A percentile compares a stretch with the other conserved stretches of the same genome.
These are phyloP conservation scores for Thelonectria olida DNA, from an alignment of 2,329 filamentous ascomycete genomes.

Conservation along the genomic window DNA sequence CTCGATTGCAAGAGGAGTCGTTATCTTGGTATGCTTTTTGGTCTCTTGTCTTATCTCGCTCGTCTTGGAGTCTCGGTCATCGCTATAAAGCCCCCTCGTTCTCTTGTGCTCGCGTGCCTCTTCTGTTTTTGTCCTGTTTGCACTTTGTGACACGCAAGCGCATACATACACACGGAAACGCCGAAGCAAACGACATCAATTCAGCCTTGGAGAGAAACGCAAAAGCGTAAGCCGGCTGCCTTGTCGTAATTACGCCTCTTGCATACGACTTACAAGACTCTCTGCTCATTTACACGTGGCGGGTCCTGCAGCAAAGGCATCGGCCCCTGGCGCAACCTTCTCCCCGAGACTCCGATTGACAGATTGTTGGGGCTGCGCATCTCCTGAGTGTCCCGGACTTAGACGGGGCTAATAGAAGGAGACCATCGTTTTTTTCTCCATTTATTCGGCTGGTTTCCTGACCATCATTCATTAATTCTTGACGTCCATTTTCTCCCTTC, in stretches of 20 bases:
- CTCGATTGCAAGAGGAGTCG: not conserved
- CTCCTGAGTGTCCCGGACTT: constrained; percentile 6
- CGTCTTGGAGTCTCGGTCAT: not conserved
- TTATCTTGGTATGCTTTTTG: not conserved
- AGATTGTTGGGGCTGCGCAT: constrained; percentile 9
- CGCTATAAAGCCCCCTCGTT: constrained; percentile 5
- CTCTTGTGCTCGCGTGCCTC: not conserved
- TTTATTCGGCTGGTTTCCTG: not conserved
- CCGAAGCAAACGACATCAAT: not conserved
- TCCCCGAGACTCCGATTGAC: constrained; percentile 7
- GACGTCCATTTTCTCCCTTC: not conserved
- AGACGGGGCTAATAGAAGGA: constrained; percentile 14
- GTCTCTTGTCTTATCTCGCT: not conserved
- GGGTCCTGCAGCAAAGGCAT: not conserved
- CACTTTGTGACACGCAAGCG: no score
- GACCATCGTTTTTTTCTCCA: constrained; percentile 7
- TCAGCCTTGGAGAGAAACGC: not conserved
- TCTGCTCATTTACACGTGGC: not conserved
- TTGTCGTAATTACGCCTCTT: not conserved
- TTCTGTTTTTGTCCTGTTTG: not conserved
- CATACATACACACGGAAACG: not conserved
- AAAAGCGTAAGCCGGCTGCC: not conserved
- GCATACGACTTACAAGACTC: not conserved
- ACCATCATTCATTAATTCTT: not conserved
- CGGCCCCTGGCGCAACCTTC: constrained; percentile 4